phyloP scores from a whole-genome alignment of 169 alveolate genomes.

The Plasmodium gonderi region DNA sequence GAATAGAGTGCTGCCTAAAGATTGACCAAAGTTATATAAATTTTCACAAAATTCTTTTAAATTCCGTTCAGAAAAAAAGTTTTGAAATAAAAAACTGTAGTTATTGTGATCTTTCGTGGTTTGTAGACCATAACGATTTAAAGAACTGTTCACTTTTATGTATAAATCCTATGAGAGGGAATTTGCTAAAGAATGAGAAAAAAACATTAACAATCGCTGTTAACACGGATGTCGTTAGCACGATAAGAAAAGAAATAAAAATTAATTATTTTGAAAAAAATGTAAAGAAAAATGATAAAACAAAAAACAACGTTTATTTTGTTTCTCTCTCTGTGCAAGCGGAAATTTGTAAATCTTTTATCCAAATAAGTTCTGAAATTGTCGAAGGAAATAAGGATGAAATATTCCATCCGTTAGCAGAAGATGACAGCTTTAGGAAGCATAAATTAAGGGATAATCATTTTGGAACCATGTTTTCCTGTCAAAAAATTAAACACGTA shows the following conservation, averaged over 20 bases:
- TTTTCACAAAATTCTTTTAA: conserved; percentile 51
- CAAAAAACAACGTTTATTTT: conserved; percentile 6
- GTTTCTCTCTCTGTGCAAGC: conserved; percentile 13
- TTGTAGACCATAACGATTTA: conserved; percentile 34
- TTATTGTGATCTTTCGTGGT: conserved; percentile 57
- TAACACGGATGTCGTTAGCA: conserved; percentile 10
- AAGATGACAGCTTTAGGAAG: neutral
- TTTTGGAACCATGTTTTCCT: neutral
- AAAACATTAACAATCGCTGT: conserved; percentile 26
- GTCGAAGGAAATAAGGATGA: conserved; percentile 7
- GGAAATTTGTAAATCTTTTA: conserved; percentile 54
- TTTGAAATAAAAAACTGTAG: conserved; percentile 33
- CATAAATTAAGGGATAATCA: neutral
- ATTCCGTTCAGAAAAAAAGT: conserved; percentile 37
- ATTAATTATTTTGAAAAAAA: conserved; percentile 36
- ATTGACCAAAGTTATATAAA: conserved; percentile 28
- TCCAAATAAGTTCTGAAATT: conserved; percentile 28
- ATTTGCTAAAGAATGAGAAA: conserved; percentile 32
- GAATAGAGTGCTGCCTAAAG: conserved; percentile 44
- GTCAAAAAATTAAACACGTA: neutral
- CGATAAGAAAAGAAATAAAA: conserved; percentile 35
- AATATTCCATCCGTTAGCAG: neutral
- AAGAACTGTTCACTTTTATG: neutral
- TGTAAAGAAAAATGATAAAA: conserved; percentile 8
- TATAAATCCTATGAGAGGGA: conserved; percentile 39